These are phyloP conservation scores for Botrytis squamosa DNA, from an alignment of 2,329 filamentous ascomycete genomes.

Conservation along the genomic window DNA sequence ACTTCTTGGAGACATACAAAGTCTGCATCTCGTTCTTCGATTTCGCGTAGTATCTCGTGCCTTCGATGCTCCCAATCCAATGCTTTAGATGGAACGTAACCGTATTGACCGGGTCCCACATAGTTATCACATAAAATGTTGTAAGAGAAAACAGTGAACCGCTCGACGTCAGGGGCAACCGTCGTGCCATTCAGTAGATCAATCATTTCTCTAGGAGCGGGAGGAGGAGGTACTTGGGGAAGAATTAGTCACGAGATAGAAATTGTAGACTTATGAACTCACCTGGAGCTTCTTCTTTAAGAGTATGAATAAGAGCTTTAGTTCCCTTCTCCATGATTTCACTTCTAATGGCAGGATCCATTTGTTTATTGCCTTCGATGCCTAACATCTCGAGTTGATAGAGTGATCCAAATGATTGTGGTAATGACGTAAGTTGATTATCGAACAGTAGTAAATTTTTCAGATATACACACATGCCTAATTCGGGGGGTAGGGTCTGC, in stretches of 20 bases:
- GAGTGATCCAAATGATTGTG: slow-evolving; percentile 83
- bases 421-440: slow-evolving; percentile 80
- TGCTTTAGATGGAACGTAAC: slow-evolving; percentile 81
- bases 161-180: slow-evolving; percentile 55
- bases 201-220: slow-evolving; percentile 73
- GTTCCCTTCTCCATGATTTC: slow-evolving; percentile 87
- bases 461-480: slow-evolving; percentile 95
- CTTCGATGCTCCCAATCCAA: slow-evolving; percentile 85
- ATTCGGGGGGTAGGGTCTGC: slow-evolving; percentile 76
- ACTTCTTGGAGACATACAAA: slow-evolving; percentile 94
- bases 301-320: slow-evolving; percentile 74
- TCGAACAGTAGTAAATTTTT: slow-evolving; percentile 85
- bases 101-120: slow-evolving; percentile 80
- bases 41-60: slow-evolving; percentile 78
- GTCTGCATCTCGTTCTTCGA: slow-evolving; percentile 77
- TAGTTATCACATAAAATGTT: slow-evolving; percentile 96
- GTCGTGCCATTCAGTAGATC: slow-evolving; percentile 69
- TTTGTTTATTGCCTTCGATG: slow-evolving; percentile 86
- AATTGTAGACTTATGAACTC: slow-evolving; percentile 43
- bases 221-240: slow-evolving; percentile 69
- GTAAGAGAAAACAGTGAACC: slow-evolving; percentile 85
- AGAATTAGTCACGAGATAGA: slow-evolving; percentile 21
- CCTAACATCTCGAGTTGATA: slow-evolving; percentile 87
- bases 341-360: slow-evolving; percentile 73
- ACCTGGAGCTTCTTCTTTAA: slow-evolving; percentile 85